Percentiles rank a stretch among this genome's conserved stretches.
Evolutionary conservation across 192 early-diverging fungal species (phyloP).

Genomic region (Linnemannia elongata): DNA sequence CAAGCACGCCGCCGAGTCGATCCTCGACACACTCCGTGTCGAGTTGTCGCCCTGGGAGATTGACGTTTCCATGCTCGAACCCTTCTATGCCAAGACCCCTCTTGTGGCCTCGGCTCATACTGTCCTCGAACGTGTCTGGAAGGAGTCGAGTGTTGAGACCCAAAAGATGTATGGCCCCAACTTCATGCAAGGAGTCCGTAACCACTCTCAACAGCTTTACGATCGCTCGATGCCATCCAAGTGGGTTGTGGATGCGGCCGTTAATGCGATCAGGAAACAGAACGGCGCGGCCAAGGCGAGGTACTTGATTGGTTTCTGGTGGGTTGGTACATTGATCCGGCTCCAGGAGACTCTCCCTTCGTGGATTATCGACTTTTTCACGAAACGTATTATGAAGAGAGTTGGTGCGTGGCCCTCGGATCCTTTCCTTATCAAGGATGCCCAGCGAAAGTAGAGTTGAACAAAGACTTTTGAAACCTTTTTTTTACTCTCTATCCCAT

Average conservation of each 20-base stretch:
- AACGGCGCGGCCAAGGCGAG: slow-evolving; percentile 32
- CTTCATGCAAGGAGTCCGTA: slow-evolving; percentile 28
- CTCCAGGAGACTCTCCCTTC: slow-evolving; percentile 41
- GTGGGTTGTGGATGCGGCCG: slow-evolving; percentile 51
- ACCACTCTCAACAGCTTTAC: slow-evolving; percentile 21
- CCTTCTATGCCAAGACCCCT: slow-evolving; percentile 52
- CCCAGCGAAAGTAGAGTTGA: slow-evolving; percentile 9
- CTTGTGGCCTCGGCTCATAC: slow-evolving; percentile 27
- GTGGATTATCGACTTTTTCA: slow-evolving; percentile 48
- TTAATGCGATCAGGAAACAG: slow-evolving; percentile 49
- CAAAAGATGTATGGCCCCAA: slow-evolving; percentile 47
- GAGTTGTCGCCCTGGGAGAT: slow-evolving; percentile 63
- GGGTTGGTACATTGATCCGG: slow-evolving; percentile 40
- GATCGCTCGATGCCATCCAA: slow-evolving; percentile 51
- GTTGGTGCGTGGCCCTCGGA: slow-evolving; percentile 45
- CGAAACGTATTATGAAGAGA: slow-evolving; percentile 35
- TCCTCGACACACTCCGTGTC: slow-evolving; percentile 59
- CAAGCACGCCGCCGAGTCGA: slow-evolving; percentile 62
- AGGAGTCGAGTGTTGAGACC: slow-evolving; percentile 4
- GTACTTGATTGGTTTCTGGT: slow-evolving; percentile 50
- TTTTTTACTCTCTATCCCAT: too few relatives aligned
- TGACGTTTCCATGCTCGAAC: slow-evolving; percentile 59
- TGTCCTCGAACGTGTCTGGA: slow-evolving; percentile 36
- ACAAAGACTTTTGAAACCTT: not conserved
- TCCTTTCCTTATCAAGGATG: slow-evolving; percentile 43